Conservation (phyloP, 1,284 basidiomycete genomes). For the Ceratorhiza oryzae-sativae region DNA sequence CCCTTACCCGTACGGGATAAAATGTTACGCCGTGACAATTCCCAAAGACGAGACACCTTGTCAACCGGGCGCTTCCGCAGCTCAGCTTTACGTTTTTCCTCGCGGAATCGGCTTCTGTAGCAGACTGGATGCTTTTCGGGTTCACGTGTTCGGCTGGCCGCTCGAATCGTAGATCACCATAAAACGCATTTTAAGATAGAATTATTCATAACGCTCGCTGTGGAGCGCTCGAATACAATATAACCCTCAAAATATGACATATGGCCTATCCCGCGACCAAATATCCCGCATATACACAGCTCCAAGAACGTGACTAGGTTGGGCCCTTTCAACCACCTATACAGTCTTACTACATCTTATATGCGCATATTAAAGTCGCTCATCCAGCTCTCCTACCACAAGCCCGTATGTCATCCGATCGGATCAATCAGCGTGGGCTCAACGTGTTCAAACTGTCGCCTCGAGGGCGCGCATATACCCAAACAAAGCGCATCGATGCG, state of each 20-base stretch:
- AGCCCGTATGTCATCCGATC: neutral
- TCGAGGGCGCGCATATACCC: neutral
- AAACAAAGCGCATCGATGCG: neutral
- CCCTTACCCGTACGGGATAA: no score
- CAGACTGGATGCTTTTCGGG: neutral
- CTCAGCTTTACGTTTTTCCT: neutral
- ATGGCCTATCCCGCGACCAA: neutral
- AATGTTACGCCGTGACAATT: no score
- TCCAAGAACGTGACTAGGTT: neutral
- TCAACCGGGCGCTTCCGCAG: no score
- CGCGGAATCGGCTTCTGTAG: neutral
- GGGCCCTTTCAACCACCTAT: no score
- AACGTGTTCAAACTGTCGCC: neutral
- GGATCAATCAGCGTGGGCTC: neutral
- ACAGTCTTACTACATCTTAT: neutral
- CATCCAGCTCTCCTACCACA: no score
- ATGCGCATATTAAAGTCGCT: neutral
- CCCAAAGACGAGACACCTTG: no score
- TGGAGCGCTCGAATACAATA: no score
- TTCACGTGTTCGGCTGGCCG: neutral
- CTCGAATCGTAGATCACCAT: no score
- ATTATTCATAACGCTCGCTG: no score
- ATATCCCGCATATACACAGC: neutral
- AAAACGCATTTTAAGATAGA: no score
- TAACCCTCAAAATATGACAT: no score